These are phyloP conservation scores for Euphorbia tirucalli DNA, from an alignment of 345 rosid species.

Conservation along the genomic window DNA sequence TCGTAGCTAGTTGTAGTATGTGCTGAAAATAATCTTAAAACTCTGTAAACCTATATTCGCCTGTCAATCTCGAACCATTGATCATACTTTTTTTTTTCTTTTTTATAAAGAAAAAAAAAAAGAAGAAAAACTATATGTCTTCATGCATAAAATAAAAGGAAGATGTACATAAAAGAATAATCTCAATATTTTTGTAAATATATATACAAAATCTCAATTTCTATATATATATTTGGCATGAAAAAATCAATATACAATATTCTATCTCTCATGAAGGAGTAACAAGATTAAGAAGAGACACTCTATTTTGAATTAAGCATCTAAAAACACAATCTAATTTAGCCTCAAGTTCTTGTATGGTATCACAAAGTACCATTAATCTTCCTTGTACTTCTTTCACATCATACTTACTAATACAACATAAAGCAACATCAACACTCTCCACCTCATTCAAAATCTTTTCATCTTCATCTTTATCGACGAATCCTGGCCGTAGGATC, in stretches of 20 bases:
- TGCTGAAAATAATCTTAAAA: too few species aligned
- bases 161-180: not conserved
- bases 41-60: too few species aligned
- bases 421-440: slow-evolving; percentile 32
- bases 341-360: slow-evolving; percentile 34
- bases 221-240: not conserved
- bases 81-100: too few species aligned
- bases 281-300: slow-evolving; percentile 35
- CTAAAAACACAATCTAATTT: slow-evolving; percentile 39
- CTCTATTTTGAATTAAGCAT: slow-evolving; percentile 40
- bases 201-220: not conserved
- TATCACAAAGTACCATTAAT: slow-evolving; percentile 32
- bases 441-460: slow-evolving; percentile 43
- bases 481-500: slow-evolving; percentile 19
- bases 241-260: not conserved
- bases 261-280: slow-evolving; percentile 12
- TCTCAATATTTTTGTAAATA: not conserved
- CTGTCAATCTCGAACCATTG: too few species aligned
- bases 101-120: too few species aligned
- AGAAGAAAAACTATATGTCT: too few species aligned
- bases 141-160: too few species aligned
- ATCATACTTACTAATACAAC: slow-evolving; percentile 26
- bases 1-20: too few species aligned
- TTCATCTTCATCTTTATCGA: slow-evolving; percentile 19
- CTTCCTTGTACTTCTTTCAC: slow-evolving; percentile 28